A percentile compares a stretch with the other conserved stretches of the same genome.
Conservation (phyloP, 768 basidiomycete species). For the Peribolospora baueri region DNA sequence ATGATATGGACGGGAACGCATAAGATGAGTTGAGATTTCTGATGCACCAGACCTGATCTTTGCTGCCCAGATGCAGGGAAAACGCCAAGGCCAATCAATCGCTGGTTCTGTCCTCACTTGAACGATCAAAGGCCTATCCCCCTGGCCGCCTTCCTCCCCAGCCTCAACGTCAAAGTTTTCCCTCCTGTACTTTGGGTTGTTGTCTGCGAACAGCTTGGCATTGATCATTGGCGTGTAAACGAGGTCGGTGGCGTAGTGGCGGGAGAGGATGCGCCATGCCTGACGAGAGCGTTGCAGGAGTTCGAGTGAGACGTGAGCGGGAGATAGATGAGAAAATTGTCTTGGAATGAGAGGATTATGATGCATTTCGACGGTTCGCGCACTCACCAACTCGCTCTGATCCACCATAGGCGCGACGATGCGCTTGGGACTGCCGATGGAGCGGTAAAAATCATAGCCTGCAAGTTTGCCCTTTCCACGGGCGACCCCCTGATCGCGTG, state of each 20-base stretch:
- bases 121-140: constrained; percentile 63
- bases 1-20: no score
- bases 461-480: no score
- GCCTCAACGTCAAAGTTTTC: constrained; percentile 40
- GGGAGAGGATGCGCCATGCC: constrained; percentile 72
- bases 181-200: constrained; percentile 32
- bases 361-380: neutral
- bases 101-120: constrained; percentile 25
- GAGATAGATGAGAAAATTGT: no score
- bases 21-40: no score
- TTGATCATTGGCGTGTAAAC: constrained; percentile 98
- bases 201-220: constrained; percentile 47
- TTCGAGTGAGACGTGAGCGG: neutral
- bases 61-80: neutral
- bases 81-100: neutral
- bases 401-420: constrained; percentile 98
- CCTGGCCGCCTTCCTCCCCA: constrained; percentile 57
- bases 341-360: neutral
- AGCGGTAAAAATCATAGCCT: constrained; percentile 63
- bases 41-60: neutral
- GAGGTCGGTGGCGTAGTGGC: constrained; percentile 63
- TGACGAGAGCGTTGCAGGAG: constrained; percentile 16
- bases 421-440: constrained; percentile 62
- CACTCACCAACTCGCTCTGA: constrained; percentile 72
- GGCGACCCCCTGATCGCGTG: no score